Percentiles rank a stretch among this genome's conserved stretches.
Evolutionary conservation across 768 basidiomycete genomes (phyloP).

Genomic region (Lentinula guzmanii): DNA sequence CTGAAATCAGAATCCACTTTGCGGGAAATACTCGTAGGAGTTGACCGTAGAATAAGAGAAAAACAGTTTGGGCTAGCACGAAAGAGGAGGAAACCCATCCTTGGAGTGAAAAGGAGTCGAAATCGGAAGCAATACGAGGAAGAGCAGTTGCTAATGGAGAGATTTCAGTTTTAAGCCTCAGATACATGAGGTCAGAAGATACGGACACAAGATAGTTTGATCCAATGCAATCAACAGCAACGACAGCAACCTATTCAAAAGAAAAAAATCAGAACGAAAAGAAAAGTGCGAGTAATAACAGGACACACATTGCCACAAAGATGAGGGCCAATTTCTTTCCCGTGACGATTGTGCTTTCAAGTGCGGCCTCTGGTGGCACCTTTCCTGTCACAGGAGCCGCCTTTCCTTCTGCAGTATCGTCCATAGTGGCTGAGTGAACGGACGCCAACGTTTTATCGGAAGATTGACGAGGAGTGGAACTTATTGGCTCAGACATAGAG

Average conservation of each 20-base stretch:
- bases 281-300: not conserved
- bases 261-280: not conserved
- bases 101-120: conserved; percentile 4
- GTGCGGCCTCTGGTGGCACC: not conserved
- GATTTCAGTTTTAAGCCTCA: not conserved
- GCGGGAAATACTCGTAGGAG: conserved; percentile 22
- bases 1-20: conserved; percentile 18
- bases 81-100: conserved; percentile 14
- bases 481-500: not conserved
- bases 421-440: not conserved
- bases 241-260: not conserved
- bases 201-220: conserved; percentile 28
- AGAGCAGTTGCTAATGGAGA: conserved; percentile 15
- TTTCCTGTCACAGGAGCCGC: no score
- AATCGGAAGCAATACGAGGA: conserved; percentile 19
- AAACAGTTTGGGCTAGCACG: conserved; percentile 17
- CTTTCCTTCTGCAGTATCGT: not conserved
- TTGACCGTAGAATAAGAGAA: conserved; percentile 24
- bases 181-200: not conserved
- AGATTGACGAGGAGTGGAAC: not conserved
- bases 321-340: conserved; percentile 6
- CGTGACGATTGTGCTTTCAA: not conserved
- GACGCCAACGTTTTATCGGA: not conserved
- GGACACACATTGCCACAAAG: conserved; percentile 5
- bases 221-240: conserved; percentile 26